These are phyloP conservation scores for Trichoderma reesei DNA, from an alignment of 495 filamentous ascomycete genomes.

Conservation along the genomic window DNA sequence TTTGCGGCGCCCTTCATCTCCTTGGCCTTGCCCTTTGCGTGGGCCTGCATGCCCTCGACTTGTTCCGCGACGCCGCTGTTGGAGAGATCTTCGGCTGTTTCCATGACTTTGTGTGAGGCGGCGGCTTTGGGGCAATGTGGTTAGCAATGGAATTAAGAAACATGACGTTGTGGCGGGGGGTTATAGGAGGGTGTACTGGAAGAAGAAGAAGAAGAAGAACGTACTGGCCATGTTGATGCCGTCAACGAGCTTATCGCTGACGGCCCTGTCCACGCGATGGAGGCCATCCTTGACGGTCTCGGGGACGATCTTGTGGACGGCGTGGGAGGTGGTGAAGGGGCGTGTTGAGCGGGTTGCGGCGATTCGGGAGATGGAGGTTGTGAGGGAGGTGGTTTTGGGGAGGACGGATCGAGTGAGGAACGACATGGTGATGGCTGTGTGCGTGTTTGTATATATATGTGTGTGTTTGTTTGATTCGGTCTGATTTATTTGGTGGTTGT, in stretches of 20 bases:
- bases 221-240: slow-evolving; percentile 43
- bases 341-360: slow-evolving; percentile 20
- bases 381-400: slow-evolving; percentile 27
- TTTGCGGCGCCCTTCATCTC: slow-evolving; percentile 19
- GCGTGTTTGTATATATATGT: neutral
- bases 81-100: slow-evolving; percentile 20
- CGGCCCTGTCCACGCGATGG: slow-evolving; percentile 41
- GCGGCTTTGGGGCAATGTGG: neutral
- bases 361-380: slow-evolving; percentile 13
- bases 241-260: slow-evolving; percentile 46
- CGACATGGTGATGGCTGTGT: slow-evolving; percentile 32
- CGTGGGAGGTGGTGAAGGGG: slow-evolving; percentile 34
- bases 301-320: slow-evolving; percentile 31
- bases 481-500: neutral
- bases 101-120: slow-evolving; percentile 30
- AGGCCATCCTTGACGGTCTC: slow-evolving; percentile 42
- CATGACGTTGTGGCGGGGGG: too few relatives aligned
- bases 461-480: neutral
- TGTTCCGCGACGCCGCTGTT: slow-evolving; percentile 21
- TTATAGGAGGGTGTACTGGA: neutral
- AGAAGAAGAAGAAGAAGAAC: slow-evolving; percentile 14
- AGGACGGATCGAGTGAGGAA: slow-evolving; percentile 31
- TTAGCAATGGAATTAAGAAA: neutral
- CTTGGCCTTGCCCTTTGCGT: slow-evolving; percentile 24
- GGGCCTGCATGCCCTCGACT: slow-evolving; percentile 17